Percentiles rank a stretch among this genome's conserved stretches.
These are phyloP conservation scores for Yarrowia sp. DNA, from an alignment of 805 yeast species.

Conservation along the genomic window DNA sequence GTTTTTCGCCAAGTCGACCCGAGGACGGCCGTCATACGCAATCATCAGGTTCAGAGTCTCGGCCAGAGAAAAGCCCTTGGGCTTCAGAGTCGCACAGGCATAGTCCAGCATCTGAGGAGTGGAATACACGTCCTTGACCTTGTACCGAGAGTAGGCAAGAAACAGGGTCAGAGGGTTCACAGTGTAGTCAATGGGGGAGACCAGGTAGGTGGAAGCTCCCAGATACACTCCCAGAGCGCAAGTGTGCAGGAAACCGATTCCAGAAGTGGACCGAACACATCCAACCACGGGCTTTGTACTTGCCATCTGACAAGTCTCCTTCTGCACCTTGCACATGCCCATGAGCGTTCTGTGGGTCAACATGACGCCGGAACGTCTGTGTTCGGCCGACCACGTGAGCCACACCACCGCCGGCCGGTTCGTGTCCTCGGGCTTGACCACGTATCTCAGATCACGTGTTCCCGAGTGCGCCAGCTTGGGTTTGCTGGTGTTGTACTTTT, in stretches of 20 bases:
- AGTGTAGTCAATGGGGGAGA: slow-evolving; percentile 79
- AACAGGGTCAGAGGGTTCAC: slow-evolving; percentile 75
- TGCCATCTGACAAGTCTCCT: slow-evolving; percentile 88
- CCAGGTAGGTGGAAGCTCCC: slow-evolving; percentile 84
- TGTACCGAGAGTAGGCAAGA: slow-evolving; percentile 72
- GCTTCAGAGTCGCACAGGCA: slow-evolving; percentile 66
- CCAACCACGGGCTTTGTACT: slow-evolving; percentile 78
- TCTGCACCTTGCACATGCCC: slow-evolving; percentile 83
- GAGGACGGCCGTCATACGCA: slow-evolving; percentile 77
- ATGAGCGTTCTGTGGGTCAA: slow-evolving; percentile 69
- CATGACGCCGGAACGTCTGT: slow-evolving; percentile 62
- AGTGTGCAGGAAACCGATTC: slow-evolving; percentile 89
- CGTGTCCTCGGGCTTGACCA: slow-evolving; percentile 45
- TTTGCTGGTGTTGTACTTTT: slow-evolving; percentile 71
- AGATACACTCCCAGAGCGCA: slow-evolving; percentile 81
- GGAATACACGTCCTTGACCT: slow-evolving; percentile 83
- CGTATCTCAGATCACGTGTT: slow-evolving; percentile 35
- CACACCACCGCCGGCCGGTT: slow-evolving; percentile 65
- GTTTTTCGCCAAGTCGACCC: slow-evolving; percentile 59
- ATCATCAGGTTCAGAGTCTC: slow-evolving; percentile 83
- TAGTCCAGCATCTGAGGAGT: slow-evolving; percentile 83
- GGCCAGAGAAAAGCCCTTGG: slow-evolving; percentile 66
- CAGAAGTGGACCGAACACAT: slow-evolving; percentile 81
- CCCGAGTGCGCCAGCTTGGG: slow-evolving; percentile 52
- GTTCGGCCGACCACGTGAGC: slow-evolving; percentile 76